Evolutionary conservation across 768 basidiomycete species (phyloP).

Genomic region (Nevesoporus exiguus): DNA sequence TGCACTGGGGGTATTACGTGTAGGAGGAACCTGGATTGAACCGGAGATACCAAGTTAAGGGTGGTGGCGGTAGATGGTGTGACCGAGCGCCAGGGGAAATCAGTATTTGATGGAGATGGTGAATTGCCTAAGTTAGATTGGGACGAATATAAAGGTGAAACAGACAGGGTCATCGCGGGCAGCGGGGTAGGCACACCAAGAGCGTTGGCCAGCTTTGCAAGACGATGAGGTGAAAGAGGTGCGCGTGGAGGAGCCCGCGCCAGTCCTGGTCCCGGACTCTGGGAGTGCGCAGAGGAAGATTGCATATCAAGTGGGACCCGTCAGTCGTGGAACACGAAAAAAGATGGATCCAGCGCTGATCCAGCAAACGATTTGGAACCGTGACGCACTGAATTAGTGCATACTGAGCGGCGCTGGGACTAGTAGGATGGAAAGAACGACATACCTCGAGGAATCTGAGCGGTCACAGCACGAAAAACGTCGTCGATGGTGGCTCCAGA

Average conservation of each 20-base stretch:
- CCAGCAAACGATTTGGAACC: background rate
- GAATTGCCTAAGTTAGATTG: conserved; percentile 13
- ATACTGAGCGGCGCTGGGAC: background rate
- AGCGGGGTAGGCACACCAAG: conserved; percentile 76
- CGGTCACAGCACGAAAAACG: background rate
- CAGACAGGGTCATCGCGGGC: conserved; percentile 42
- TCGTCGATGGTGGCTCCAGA: background rate
- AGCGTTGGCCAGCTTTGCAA: conserved; percentile 82
- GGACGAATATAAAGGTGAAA: conserved; percentile 11
- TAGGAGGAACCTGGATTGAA: conserved; percentile 67
- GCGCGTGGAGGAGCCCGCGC: conserved; percentile 64
- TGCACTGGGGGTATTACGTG: conserved; percentile 79
- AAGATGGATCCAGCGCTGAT: conserved; percentile 6
- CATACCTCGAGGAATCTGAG: conserved; percentile 11
- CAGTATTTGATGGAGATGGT: conserved; percentile 18
- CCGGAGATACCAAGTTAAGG: conserved; percentile 35
- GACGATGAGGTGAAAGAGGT: conserved; percentile 70
- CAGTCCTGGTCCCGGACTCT: conserved; percentile 5
- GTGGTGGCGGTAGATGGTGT: conserved; percentile 45
- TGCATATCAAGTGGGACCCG: conserved; percentile 8
- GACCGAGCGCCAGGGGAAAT: conserved; percentile 46
- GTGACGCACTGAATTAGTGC: background rate
- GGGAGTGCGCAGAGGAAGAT: conserved; percentile 10
- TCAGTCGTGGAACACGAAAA: background rate
- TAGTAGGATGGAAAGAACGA: background rate